Base-by-base conservation (phyloP, 2,329 filamentous ascomycete genomes). In the Aspergillus terreus region DNA sequence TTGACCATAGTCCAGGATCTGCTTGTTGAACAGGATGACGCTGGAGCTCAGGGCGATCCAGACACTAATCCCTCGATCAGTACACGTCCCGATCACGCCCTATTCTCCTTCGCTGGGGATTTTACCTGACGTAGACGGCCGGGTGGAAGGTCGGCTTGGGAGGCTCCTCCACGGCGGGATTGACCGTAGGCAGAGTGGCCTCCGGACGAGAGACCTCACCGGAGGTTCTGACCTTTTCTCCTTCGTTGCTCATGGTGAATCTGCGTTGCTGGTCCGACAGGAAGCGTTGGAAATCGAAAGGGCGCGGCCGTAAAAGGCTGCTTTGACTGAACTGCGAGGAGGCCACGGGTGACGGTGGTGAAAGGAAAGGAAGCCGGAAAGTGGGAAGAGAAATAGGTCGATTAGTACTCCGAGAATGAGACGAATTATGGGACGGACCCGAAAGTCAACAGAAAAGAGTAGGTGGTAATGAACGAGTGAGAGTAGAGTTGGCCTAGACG, bases 11-110 rank as follows among this genome's bases (percentile, higher is more conserved):
- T 92, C 86, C 57, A 97, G 82, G 66, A 99, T 90, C 84, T 90
- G 96, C 83, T 99, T 99, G 85, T 99, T 97, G 86, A 96, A 97
- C 56, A 99, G 80, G 71, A 99, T 99, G 69, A 97, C 91, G 64
- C 87, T 90, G 41, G 91, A 96, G 67, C 90, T 95, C 71, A 96
- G 81, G 53, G 85, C 78, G 69, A 99, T 97, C 94, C 94, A 99
- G 62, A 85, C 80, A 64, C 92, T 21, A 9, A 17, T 35, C 27
- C 6, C 5, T 40, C 33, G 6, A 38, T 38, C 15, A 38, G 35
- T 17, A 38, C 14, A 38, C 15, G 12, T 6, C 11, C 7, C 3
- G 2, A n/a, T 4, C 14, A n/a, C 35, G 15, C n/a, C 15, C 7
- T 38, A 6, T 2, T 35, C 2, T 38, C 35, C 35, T 17, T 15